Percentiles rank a stretch among this genome's conserved stretches.
Conservation (phyloP, 1,284 basidiomycete genomes). For the Fomitopsis betulina region DNA sequence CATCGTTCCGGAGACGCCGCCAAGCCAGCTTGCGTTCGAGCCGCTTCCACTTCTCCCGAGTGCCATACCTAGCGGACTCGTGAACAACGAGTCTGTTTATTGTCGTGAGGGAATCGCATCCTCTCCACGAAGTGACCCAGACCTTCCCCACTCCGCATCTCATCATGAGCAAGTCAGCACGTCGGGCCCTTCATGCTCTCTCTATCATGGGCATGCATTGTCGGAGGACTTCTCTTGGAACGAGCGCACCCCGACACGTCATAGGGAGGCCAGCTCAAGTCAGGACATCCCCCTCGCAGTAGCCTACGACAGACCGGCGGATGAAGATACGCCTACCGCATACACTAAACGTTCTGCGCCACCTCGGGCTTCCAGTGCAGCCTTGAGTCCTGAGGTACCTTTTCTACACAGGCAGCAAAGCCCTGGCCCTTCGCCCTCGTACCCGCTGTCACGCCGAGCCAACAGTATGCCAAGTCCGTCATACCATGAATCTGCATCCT, state of each 20-base stretch:
- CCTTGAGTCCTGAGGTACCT: not conserved
- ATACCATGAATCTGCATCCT: not conserved
- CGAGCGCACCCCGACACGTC: not conserved
- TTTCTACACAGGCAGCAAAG: not conserved
- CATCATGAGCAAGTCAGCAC: too few species aligned
- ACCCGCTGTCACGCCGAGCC: not conserved
- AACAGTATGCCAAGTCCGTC: not conserved
- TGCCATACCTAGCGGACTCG: not conserved
- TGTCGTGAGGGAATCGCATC: not conserved
- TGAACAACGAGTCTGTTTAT: not conserved
- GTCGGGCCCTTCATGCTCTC: not conserved
- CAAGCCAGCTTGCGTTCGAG: not conserved
- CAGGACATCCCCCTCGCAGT: not conserved
- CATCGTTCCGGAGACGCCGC: slow-evolving; percentile 2
- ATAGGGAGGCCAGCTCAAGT: not conserved
- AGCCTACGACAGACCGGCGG: not conserved
- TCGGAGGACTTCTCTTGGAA: not conserved
- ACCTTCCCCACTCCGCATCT: too few species aligned
- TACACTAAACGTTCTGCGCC: not conserved
- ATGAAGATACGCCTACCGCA: not conserved
- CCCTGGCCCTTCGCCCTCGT: not conserved
- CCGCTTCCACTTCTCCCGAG: not conserved
- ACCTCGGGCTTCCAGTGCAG: not conserved
- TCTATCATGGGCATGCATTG: not conserved
- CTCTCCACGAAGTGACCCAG: too few species aligned